Conservation (phyloP, 257 asterid genomes). For the Solanum tacnaense region DNA sequence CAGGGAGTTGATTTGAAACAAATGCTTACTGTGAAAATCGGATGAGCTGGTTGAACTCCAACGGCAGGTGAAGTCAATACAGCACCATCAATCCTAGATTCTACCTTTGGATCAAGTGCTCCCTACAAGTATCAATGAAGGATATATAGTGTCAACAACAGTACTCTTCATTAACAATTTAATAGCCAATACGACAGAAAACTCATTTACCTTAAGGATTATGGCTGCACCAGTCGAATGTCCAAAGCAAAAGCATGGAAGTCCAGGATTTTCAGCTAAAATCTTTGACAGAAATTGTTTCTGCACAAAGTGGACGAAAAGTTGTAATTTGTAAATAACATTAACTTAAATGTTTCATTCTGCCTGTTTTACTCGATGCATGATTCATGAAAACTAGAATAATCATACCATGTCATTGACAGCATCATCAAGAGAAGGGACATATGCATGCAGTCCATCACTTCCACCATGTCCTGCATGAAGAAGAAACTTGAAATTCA, state of each 20-base stretch:
- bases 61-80: constrained; percentile 91
- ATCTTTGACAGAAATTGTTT: constrained; percentile 53
- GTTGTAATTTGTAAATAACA: neutral
- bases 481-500: neutral
- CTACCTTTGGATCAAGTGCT: constrained; percentile 64
- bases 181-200: neutral
- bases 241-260: constrained; percentile 84
- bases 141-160: neutral
- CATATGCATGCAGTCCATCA: constrained; percentile 87
- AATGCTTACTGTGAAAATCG: constrained; percentile 50
- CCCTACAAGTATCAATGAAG: constrained; percentile 35
- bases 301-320: constrained; percentile 14
- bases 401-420: constrained; percentile 56
- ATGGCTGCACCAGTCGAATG: constrained; percentile 96
- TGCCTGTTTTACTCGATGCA: neutral
- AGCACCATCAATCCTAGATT: constrained; percentile 44
- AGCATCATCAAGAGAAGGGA: constrained; percentile 73
- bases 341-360: neutral
- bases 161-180: too few relatives aligned
- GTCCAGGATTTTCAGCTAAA: constrained; percentile 47
- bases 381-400: neutral
- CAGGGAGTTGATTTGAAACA: neutral
- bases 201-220: constrained; percentile 51
- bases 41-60: constrained; percentile 87
- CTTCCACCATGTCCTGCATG: constrained; percentile 91